Conservation (phyloP, 371 early-diverging fungal genomes). For the Zopfochytrium polystomum region DNA sequence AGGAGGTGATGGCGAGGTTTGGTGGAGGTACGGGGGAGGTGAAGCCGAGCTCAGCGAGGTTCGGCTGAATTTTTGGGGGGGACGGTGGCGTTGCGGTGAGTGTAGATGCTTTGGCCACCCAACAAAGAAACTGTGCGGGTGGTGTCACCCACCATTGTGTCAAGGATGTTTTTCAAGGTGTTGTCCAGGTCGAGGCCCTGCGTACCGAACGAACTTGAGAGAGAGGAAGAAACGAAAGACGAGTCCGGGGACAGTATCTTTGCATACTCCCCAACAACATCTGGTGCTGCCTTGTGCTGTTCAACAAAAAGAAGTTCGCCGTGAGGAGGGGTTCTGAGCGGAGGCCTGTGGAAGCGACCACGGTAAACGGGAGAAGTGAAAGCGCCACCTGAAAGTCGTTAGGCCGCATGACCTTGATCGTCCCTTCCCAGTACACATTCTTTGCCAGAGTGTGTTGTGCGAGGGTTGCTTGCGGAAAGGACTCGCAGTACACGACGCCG, state of each 20-base stretch:
- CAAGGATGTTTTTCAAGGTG: not conserved
- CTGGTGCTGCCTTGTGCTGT: too few relatives aligned
- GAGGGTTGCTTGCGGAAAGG: not conserved
- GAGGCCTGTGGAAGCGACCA: too few relatives aligned
- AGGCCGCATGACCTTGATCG: not conserved
- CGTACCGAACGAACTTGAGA: not conserved
- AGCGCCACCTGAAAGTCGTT: not conserved
- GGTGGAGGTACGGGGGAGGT: not conserved
- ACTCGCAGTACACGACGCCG: not conserved
- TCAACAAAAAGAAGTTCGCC: too few relatives aligned
- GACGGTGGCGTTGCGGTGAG: not conserved
- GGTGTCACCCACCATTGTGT: not conserved
- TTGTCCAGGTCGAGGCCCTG: not conserved
- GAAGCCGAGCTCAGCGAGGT: not conserved
- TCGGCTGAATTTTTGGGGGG: not conserved
- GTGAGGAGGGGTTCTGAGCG: too few relatives aligned
- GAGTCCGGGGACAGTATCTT: not conserved
- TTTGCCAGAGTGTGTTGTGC: not conserved
- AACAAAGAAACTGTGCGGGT: too few relatives aligned
- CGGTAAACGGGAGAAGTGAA: not conserved
- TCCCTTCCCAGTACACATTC: not conserved
- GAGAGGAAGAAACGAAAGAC: not conserved
- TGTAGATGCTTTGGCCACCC: too few relatives aligned
- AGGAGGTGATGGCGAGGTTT: not conserved
- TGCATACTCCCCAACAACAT: too few relatives aligned